Evolutionary conservation across 208 protist species (phyloP).

Genomic region (Leishmania braziliensis): DNA sequence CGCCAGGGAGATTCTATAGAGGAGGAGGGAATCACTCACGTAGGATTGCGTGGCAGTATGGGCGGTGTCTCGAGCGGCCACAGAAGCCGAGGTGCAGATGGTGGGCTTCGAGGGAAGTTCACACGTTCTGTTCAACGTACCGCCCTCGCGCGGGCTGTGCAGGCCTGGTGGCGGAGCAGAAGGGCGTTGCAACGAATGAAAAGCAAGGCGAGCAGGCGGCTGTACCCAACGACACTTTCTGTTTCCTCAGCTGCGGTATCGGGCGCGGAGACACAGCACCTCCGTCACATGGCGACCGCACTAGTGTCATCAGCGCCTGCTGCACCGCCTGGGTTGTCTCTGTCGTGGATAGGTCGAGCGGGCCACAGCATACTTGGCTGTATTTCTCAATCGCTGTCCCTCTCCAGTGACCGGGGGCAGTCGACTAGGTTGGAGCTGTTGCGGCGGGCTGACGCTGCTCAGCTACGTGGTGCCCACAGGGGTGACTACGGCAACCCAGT

Average conservation of each 20-base stretch:
- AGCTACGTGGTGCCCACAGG: neutral
- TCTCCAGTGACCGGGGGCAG: constrained; percentile 14
- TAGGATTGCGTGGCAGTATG: neutral
- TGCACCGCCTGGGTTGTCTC: neutral
- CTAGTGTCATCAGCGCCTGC: neutral
- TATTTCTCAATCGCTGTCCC: constrained; percentile 16
- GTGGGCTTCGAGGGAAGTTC: neutral
- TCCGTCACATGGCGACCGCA: neutral
- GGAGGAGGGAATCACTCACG: neutral
- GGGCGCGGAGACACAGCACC: neutral
- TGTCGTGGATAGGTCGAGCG: constrained; percentile 9
- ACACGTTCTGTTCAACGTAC: neutral
- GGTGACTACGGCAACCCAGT: neutral
- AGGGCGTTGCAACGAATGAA: neutral
- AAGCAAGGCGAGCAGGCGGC: neutral
- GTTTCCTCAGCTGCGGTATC: neutral
- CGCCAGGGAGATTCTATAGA: neutral
- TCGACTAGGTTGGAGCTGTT: constrained; percentile 8
- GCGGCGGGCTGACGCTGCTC: neutral
- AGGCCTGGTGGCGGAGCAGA: constrained; percentile 22
- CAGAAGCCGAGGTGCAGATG: neutral
- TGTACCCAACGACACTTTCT: neutral
- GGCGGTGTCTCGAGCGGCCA: neutral
- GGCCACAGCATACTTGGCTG: constrained; percentile 6
- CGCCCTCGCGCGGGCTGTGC: constrained; percentile 12